Base-by-base conservation (phyloP, 768 basidiomycete species). In the Suillus alpinus region DNA sequence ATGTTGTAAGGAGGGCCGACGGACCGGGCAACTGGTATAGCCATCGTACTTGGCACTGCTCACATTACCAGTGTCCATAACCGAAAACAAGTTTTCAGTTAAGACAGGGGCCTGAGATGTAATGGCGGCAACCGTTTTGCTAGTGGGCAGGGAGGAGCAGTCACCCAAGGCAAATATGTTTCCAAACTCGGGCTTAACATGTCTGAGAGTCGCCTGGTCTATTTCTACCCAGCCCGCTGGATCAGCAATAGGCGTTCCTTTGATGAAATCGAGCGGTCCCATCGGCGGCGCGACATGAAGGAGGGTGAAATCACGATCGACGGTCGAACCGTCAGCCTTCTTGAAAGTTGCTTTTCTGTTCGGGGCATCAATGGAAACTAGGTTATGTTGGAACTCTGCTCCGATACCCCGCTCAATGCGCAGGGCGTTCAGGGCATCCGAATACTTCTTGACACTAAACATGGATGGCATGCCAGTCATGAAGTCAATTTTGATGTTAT, bases 401-500 rank as follows among this genome's bases (percentile, higher is more conserved):
- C 83, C 86, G 59, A 98, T 82, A 61, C 88, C 87, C 50, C 96
- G 90, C 68, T 91, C 75, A 43, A 87, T 69, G 47, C 96, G 86
- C 59, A 98, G 79, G 20, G 79, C 77, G 50, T 97, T 81, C 50
- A 98, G 80, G 5, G 89, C 92, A 63, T 95, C 90, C 3, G 92
- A 89, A 76, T 98, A 99, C 74, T 98, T 95, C 69, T 95, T 94
- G 58, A 97, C 95, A 66, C 86, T 85, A 77, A 99, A 98, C 95
- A 99, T 98, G 47, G 89, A 83, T 18, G 94, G 94, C 90, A 88
- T 91, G 62, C 94, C 95, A 34, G 89, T 92, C 73, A 89, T 89
- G 72, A 96, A 96, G 60, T 92, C 84, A 62, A 91, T 70, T 56
- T 85, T 79, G 66, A 90, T 81, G 52, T 83, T 79, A 53, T 81